A percentile compares a stretch with the other conserved stretches of the same genome.
Evolutionary conservation across 2,329 filamentous ascomycete species (phyloP).

Genomic region (Colletotrichum chrysophilum): DNA sequence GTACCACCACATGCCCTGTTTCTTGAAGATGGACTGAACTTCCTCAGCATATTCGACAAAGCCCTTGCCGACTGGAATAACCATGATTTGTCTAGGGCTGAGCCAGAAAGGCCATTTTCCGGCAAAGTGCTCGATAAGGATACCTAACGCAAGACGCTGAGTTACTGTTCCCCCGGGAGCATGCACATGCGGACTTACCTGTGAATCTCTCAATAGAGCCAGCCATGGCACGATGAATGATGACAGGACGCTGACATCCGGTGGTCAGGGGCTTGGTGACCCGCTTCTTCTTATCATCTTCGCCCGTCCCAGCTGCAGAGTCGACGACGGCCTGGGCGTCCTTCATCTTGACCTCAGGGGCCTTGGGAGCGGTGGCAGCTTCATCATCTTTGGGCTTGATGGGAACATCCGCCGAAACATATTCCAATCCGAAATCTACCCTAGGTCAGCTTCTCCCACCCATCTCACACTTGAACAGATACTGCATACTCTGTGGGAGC

Average conservation of each 20-base stretch:
- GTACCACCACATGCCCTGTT: conserved; percentile 67
- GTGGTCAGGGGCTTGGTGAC: conserved; percentile 59
- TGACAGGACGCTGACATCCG: conserved; percentile 80
- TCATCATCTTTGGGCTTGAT: conserved; percentile 38
- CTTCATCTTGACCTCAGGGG: conserved; percentile 37
- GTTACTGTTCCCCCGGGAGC: neutral
- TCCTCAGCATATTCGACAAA: conserved; percentile 78
- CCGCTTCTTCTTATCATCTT: conserved; percentile 39
- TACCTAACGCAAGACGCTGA: conserved; percentile 54
- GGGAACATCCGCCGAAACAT: conserved; percentile 72
- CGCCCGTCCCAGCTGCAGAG: conserved; percentile 46
- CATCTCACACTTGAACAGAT: neutral
- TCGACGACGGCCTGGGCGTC: conserved; percentile 30
- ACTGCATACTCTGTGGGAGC: conserved; percentile 32
- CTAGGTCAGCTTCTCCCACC: conserved; percentile 42
- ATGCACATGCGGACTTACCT: neutral
- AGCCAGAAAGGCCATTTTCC: conserved; percentile 93
- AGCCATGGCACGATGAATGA: conserved; percentile 87
- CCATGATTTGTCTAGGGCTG: conserved; percentile 76
- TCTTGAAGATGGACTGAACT: conserved; percentile 71
- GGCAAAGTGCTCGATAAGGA: conserved; percentile 83
- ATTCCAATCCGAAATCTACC: conserved; percentile 83
- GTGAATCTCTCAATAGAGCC: conserved; percentile 62
- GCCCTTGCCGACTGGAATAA: conserved; percentile 68
- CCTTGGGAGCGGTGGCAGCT: conserved; percentile 29